Base-by-base conservation (phyloP, 192 early-diverging fungal species). In the Endogone sp. region DNA sequence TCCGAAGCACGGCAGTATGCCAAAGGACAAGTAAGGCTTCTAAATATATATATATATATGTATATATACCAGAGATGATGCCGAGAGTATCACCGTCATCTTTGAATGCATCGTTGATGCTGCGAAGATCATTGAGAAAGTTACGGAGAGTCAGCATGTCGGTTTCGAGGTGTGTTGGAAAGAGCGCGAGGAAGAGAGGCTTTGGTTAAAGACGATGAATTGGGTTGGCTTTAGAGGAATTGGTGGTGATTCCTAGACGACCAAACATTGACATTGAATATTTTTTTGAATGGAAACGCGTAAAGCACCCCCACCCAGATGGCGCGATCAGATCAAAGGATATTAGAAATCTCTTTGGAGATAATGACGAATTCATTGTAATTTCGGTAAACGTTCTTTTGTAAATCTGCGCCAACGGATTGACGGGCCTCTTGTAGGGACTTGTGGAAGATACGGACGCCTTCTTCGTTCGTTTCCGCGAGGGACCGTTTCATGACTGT, bases 331-430 rank as follows among this genome's bases (percentile, higher is more conserved):
- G 37, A 16, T 49, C 37, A 49, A 49, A 49, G 37, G 37, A 73
- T 66, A 73, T 85, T 85, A 37, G 82, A 82, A 44, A 95, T 93
- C 64, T 95, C 93, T 62, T 95, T 93, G 30, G 91, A 92, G 58
- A 95, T 95, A 30, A 82, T 82, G 20, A 95, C 91, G 73, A 95
- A 95, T 67, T 94, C 91, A 55, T 76, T 85, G 70, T 95, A 95
- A 73, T 95, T 95, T 60, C 82, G 81, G 77, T 88, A 92, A 10
- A 95, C 92, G 70, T 93, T 93, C n/a, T 86, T 79, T 60, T 94
- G 91, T 21, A 95, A 74, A 64, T 92, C 89, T 3, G 69, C 77
- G 25, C 90, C 89, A 8, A 90, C 90, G 22, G 82, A 69, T 13
- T 89, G 86, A 66, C 86, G 84, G 0, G 92, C 87, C 67, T 90